A percentile compares a stretch with the other conserved stretches of the same genome.
phyloP scores from a whole-genome alignment of 495 filamentous ascomycete genomes.

The Neurospora terricola region DNA sequence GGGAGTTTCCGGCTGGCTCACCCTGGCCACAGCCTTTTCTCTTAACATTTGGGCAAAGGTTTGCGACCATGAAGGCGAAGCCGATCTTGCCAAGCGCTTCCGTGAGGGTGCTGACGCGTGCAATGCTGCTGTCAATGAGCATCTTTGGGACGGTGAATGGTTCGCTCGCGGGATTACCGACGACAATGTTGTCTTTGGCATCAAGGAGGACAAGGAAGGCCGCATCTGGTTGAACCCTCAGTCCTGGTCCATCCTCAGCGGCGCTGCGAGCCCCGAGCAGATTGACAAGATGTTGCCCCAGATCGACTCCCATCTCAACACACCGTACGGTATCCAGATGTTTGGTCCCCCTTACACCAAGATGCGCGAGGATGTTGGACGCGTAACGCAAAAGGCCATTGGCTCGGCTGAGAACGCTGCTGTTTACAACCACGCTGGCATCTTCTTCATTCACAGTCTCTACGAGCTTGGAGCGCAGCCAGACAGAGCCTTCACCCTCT shows the following conservation, averaged over 20 bases:
- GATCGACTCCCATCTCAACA: conserved; percentile 40
- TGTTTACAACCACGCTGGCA: conserved; percentile 47
- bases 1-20: conserved; percentile 49
- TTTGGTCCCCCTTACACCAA: conserved; percentile 41
- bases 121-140: conserved; percentile 40
- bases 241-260: conserved; percentile 42
- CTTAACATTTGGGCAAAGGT: conserved; percentile 40
- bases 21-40: conserved; percentile 42
- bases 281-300: conserved; percentile 35
- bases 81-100: conserved; percentile 30
- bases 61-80: conserved; percentile 35
- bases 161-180: conserved; percentile 49
- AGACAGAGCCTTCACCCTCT: conserved; percentile 38
- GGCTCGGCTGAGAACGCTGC: conserved; percentile 47
- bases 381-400: conserved; percentile 47
- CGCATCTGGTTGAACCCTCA: conserved; percentile 51
- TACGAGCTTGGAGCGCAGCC: conserved; percentile 38
- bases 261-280: conserved; percentile 35
- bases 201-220: conserved; percentile 39
- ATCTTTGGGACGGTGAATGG: conserved; percentile 48
- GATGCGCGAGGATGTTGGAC: conserved; percentile 50
- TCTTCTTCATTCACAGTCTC: conserved; percentile 42
- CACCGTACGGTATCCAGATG: conserved; percentile 44
- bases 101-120: conserved; percentile 34
- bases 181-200: conserved; percentile 41